Evolutionary conservation across 2,329 filamentous ascomycete species (phyloP), one percentile per base, ranked within the genome.

Genomic region (Hypoxylon sp.): DNA sequence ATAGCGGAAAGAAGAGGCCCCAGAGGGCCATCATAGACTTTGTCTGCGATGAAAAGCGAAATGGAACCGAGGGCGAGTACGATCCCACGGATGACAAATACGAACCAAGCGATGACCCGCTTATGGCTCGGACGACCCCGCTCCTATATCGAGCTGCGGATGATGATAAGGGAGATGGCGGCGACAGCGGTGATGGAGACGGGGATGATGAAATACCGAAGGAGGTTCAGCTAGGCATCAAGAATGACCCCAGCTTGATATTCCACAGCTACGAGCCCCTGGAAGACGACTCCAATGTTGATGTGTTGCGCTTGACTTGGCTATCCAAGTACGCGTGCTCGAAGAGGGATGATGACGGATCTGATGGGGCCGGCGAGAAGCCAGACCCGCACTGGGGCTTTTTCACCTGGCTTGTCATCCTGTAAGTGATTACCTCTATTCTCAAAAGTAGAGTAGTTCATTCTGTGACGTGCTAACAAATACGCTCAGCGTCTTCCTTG

Each of bases 351-450:
- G 75, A 79, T 74, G 73, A 78, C 27, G 73, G 80, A 56, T 75
- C 77, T 55, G 79, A 79, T 27, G 80, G 77, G 39, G 82, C 73
- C 81, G 82, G 84, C 42, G 72, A 77, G 46, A 79, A 82, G 64
- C 82, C 83, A 63, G 83, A 84, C 58, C 80, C 80, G 17, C 86
- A 89, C 77, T 98, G 95, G 96, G 96, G 96, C 1, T 96, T 98
- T 84, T 98, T 98, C 77, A 98, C 95, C 17, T 99, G 96, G 96
- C 88, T 98, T 76, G 88, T 98, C 73, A 90, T 99, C 73, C 89
- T 98, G 94, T 97, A 82, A 86, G 92, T 86, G 71, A 47, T 62
- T 44, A 55, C 53, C 51, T 8, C n/a, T 48, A 59, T 51, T 35
- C 46, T 42, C 6, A 7, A 42, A 42, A 17, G 19, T 10, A 44